These are phyloP conservation scores for Astragalus membranaceus DNA, from an alignment of 306 rosid species.

Conservation along the genomic window DNA sequence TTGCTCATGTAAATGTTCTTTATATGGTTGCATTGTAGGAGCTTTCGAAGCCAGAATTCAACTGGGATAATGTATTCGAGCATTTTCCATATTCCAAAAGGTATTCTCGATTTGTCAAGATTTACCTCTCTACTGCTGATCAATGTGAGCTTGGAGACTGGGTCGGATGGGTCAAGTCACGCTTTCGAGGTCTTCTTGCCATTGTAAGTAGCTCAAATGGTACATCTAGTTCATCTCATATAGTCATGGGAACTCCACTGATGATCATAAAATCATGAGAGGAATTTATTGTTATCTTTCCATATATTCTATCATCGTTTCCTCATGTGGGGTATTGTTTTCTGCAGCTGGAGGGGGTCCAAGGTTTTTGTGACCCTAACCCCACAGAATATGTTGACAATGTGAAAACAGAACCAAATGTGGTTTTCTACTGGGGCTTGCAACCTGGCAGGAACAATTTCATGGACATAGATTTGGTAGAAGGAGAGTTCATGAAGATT, in stretches of 20 bases:
- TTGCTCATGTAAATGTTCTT: slow-evolving; percentile 14
- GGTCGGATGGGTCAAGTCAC: slow-evolving; percentile 45
- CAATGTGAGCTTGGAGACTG: slow-evolving; percentile 33
- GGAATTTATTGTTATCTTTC: background rate
- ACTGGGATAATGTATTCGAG: slow-evolving; percentile 31
- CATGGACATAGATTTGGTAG: slow-evolving; percentile 2
- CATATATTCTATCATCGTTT: background rate
- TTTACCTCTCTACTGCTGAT: slow-evolving; percentile 26
- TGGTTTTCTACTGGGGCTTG: slow-evolving; percentile 45
- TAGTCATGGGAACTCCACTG: background rate
- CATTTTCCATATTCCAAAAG: slow-evolving; percentile 29
- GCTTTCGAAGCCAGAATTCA: slow-evolving; percentile 27
- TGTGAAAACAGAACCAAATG: slow-evolving; percentile 25
- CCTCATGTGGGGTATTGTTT: background rate
- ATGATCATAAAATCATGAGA: background rate
- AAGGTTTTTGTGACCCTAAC: slow-evolving; percentile 44
- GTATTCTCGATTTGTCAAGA: slow-evolving; percentile 29
- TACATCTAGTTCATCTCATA: background rate
- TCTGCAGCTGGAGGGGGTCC: slow-evolving; percentile 34
- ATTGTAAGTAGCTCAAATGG: slow-evolving; percentile 24
- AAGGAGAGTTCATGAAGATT: slow-evolving; percentile 30
- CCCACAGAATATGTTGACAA: slow-evolving; percentile 34
- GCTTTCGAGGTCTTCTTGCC: slow-evolving; percentile 31
- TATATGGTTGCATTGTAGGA: slow-evolving; percentile 29
- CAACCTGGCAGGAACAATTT: background rate